phyloP scores from a whole-genome alignment of 2,329 filamentous ascomycete species.

The Xylaria sp. region DNA sequence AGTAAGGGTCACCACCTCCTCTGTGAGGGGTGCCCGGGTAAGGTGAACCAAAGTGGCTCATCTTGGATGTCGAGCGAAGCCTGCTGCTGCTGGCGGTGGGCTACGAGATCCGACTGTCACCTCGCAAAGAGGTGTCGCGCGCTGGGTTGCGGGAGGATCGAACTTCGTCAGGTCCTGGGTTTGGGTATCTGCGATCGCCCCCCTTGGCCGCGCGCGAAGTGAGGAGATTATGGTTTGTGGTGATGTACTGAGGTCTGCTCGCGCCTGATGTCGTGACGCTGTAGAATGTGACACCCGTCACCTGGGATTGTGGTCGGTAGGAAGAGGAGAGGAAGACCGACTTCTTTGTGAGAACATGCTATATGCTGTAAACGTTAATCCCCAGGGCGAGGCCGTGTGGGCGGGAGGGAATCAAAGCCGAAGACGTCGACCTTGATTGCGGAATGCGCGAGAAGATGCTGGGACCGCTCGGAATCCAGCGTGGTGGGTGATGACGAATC shows the following conservation, averaged over 20 bases:
- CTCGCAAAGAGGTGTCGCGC: slow-evolving; percentile 33
- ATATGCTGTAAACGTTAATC: slow-evolving; percentile 54
- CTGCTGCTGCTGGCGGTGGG: slow-evolving; percentile 15
- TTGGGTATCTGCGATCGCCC: slow-evolving; percentile 33
- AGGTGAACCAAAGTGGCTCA: slow-evolving; percentile 55
- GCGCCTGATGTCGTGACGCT: slow-evolving; percentile 60
- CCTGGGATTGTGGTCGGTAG: slow-evolving; percentile 70
- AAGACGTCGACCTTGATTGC: slow-evolving; percentile 48
- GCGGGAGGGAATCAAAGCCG: slow-evolving; percentile 53
- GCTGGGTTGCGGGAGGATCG: slow-evolving; percentile 3
- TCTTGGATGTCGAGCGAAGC: slow-evolving; percentile 46
- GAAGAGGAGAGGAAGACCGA: slow-evolving; percentile 64
- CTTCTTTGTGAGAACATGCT: slow-evolving; percentile 68
- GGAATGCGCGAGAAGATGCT: slow-evolving; percentile 51
- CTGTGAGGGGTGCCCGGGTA: slow-evolving; percentile 58
- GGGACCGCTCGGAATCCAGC: slow-evolving; percentile 53
- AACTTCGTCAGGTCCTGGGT: not conserved
- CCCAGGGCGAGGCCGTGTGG: slow-evolving; percentile 45
- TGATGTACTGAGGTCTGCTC: slow-evolving; percentile 41
- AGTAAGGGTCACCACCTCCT: slow-evolving; percentile 55
- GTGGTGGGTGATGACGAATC: slow-evolving; percentile 27
- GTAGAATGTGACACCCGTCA: slow-evolving; percentile 62
- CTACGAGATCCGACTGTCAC: slow-evolving; percentile 41
- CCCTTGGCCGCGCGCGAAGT: slow-evolving; percentile 31
- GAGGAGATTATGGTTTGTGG: slow-evolving; percentile 26